A percentile compares a stretch with the other conserved stretches of the same genome.
Evolutionary conservation across 2,329 filamentous ascomycete species (phyloP).

Genomic region (Tolypocladium ophioglossoides): DNA sequence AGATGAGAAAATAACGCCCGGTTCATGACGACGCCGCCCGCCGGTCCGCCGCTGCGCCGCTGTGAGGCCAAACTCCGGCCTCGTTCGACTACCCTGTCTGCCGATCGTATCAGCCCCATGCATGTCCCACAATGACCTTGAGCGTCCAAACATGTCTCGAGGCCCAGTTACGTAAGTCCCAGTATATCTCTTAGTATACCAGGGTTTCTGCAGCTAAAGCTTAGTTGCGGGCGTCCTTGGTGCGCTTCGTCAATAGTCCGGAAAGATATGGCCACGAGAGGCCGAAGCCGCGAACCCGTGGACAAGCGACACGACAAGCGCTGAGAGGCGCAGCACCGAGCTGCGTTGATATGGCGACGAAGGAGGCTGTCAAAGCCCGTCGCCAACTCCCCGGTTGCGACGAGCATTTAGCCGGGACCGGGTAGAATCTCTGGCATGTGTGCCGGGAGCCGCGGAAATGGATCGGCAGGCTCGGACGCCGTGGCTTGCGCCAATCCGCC

Average conservation of each 20-base stretch:
- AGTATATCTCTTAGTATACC: neutral
- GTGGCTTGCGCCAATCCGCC: neutral
- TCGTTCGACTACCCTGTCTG: neutral
- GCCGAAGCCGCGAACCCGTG: neutral
- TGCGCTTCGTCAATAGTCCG: neutral
- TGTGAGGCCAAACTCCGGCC: neutral
- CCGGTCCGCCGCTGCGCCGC: neutral
- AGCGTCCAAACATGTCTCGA: neutral
- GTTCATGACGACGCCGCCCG: neutral
- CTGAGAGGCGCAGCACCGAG: neutral
- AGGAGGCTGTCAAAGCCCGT: neutral
- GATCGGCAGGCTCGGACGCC: neutral
- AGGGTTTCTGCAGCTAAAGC: neutral
- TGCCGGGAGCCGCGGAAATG: neutral
- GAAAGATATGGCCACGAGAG: neutral
- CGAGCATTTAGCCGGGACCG: neutral
- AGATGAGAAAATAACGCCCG: conserved; percentile 30
- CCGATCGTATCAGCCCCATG: neutral
- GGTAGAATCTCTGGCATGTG: neutral
- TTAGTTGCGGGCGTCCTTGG: neutral
- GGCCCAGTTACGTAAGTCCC: neutral
- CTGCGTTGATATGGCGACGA: neutral
- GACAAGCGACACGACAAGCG: neutral
- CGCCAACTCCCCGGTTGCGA: neutral
- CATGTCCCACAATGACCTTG: neutral